Evolutionary conservation across 352 stramenopile genomes (phyloP).

Genomic region (Phytopythium cucurbitacearum): DNA sequence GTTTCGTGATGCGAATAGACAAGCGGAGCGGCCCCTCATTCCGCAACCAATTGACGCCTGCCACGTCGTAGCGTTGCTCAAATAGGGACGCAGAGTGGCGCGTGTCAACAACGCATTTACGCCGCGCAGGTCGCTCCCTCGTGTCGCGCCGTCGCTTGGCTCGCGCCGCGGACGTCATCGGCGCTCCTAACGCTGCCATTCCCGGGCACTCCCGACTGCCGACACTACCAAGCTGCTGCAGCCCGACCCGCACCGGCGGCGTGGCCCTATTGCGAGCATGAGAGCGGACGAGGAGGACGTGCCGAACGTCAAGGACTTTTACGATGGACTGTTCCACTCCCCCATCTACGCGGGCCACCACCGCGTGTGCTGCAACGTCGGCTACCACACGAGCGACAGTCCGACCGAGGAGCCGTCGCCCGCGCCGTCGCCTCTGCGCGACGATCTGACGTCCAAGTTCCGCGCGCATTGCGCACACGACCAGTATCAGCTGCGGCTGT

Average conservation of each 20-base stretch:
- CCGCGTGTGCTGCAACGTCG: slow-evolving; percentile 68
- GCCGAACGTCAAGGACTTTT: slow-evolving; percentile 61
- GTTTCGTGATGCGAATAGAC: too few species aligned
- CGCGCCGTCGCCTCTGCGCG: slow-evolving; percentile 8
- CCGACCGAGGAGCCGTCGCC: slow-evolving; percentile 15
- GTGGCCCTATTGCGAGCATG: too few species aligned
- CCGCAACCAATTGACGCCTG: too few species aligned
- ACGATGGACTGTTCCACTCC: slow-evolving; percentile 75
- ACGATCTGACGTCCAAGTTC: slow-evolving; percentile 18
- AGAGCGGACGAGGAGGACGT: not conserved
- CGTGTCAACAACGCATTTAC: not conserved
- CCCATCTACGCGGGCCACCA: slow-evolving; percentile 58
- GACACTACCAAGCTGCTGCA: too few species aligned
- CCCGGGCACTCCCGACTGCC: too few species aligned
- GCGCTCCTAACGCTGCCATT: too few species aligned
- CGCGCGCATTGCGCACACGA: slow-evolving; percentile 30
- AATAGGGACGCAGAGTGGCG: not conserved
- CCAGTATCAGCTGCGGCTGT: slow-evolving; percentile 51
- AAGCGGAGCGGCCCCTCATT: too few species aligned
- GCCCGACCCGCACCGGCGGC: too few species aligned
- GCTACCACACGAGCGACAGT: slow-evolving; percentile 33
- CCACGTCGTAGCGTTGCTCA: too few species aligned
- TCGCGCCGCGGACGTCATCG: not conserved
- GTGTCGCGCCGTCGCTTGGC: not conserved
- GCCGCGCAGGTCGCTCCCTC: too few species aligned